A percentile compares a stretch with the other conserved stretches of the same genome.
phyloP scores from a whole-genome alignment of 2,329 filamentous ascomycete genomes.

The Ascochyta pisi region DNA sequence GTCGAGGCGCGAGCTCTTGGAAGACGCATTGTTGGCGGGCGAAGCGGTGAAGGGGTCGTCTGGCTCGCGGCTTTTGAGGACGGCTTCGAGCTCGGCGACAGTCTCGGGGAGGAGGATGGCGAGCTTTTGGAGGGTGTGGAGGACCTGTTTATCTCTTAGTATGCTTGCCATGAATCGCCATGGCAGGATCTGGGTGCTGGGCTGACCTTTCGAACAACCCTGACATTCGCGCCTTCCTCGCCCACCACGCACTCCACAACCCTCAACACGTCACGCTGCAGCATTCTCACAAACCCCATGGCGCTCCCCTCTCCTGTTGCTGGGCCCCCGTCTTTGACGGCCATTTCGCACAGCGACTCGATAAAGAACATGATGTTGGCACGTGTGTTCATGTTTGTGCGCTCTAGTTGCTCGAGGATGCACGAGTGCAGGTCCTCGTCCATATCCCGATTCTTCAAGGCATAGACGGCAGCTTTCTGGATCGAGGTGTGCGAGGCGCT shows the following conservation, averaged over 20 bases:
- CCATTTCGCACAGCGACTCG: slow-evolving; percentile 89
- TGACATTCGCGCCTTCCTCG: slow-evolving; percentile 89
- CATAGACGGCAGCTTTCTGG: slow-evolving; percentile 93
- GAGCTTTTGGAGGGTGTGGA: slow-evolving; percentile 74
- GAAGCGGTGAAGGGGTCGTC: slow-evolving; percentile 36
- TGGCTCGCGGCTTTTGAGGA: slow-evolving; percentile 78
- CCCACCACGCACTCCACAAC: slow-evolving; percentile 93
- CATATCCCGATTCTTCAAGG: slow-evolving; percentile 90
- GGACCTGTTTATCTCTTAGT: slow-evolving; percentile 57
- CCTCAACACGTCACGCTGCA: slow-evolving; percentile 88
- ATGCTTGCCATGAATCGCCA: too few species aligned
- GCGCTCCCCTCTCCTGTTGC: slow-evolving; percentile 75
- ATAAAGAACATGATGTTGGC: slow-evolving; percentile 99
- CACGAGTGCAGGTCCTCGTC: slow-evolving; percentile 97
- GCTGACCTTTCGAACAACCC: slow-evolving; percentile 80
- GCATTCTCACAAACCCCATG: slow-evolving; percentile 86
- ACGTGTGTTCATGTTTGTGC: slow-evolving; percentile 93
- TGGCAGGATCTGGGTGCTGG: too few species aligned
- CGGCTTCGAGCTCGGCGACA: slow-evolving; percentile 80
- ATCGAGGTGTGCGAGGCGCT: slow-evolving; percentile 89
- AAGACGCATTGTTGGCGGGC: slow-evolving; percentile 1
- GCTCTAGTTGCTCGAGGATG: slow-evolving; percentile 93
- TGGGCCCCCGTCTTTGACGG: slow-evolving; percentile 72
- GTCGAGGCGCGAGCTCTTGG: slow-evolving; percentile 60
- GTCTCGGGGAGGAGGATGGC: slow-evolving; percentile 76